These are phyloP conservation scores for Penicillium atrosanguineum DNA, from an alignment of 495 filamentous ascomycete species.

Conservation along the genomic window DNA sequence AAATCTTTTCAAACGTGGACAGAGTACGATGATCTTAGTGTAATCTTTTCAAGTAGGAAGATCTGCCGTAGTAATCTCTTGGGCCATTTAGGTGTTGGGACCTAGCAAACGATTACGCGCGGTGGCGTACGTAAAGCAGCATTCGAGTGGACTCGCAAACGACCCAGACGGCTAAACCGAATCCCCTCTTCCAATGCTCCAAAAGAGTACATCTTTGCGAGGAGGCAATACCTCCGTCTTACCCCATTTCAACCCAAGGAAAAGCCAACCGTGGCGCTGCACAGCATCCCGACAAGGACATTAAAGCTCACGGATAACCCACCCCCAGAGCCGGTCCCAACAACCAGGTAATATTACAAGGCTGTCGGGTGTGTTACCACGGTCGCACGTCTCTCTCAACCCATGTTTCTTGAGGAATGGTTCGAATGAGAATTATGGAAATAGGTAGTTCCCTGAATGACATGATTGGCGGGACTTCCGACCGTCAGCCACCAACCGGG, in stretches of 20 bases:
- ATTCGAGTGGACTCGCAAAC: neutral
- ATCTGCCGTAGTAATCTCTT: too few species aligned
- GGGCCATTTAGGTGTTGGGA: too few species aligned
- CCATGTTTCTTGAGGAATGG: neutral
- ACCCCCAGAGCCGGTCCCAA: constrained; percentile 21
- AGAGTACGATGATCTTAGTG: constrained; percentile 18
- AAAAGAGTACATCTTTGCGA: neutral
- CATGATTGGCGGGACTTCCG: neutral
- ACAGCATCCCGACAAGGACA: neutral
- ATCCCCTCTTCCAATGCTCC: neutral
- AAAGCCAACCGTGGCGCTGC: neutral
- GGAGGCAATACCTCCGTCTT: neutral
- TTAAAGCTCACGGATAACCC: neutral
- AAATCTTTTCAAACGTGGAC: constrained; percentile 16
- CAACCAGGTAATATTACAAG: constrained; percentile 18
- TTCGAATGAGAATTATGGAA: neutral
- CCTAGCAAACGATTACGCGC: too few species aligned
- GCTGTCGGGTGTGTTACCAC: neutral
- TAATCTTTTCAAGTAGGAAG: neutral
- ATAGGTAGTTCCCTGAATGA: neutral
- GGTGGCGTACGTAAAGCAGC: neutral
- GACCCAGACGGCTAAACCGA: neutral
- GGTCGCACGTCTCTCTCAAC: neutral
- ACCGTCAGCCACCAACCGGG: too few species aligned
- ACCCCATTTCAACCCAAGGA: neutral